Base-by-base conservation (phyloP, 1,284 basidiomycete genomes). In the Volvariella volvacea region DNA sequence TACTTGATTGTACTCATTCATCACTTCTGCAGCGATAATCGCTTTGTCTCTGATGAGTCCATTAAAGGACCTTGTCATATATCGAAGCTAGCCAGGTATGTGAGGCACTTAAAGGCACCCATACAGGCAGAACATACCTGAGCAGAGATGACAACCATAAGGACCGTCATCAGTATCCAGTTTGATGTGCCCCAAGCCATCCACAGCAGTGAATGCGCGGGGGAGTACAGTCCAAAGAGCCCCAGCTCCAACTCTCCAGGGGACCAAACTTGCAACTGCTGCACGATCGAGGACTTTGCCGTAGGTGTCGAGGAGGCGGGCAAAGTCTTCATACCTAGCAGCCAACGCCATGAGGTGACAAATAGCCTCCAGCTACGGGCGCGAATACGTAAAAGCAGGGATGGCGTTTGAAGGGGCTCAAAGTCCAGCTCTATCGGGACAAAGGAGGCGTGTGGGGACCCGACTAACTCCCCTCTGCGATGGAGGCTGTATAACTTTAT, bases 1-100 rank as follows among this genome's bases (percentile, higher is more conserved):
- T 63, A 79, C 80, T 58, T 81, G 70, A 54, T 93, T 86, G 58
- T 93, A 93, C 63, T 93, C 90, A 57, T 83, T 76, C 75, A 93
- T 76, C 9, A 92, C 87, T 58, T 92, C 90, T 3, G 80, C 74
- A 25, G 84, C 75, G 45, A 93, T 75, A 42, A 88, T 78, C 39
- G 74, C 76, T 50, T 76, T 80, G 65, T 93, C 90, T 59, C 84
- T 89, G 15, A 90, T 43, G 46, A 89, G 56, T 4, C 69, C 68
- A 36, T 76, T 73, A 58, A 83, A 91, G 36, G 73, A 73, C 42
- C 66, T 68, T 10, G 67, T 73, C 48, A 83, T 55, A 7, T 61
- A 65, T 44, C 78, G 69, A 39, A 76, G 55, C 80, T 86, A 45
- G 9, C 43, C 6, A 25, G 30, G 39, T 2, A 12, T 2, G 42